phyloP scores from a whole-genome alignment of 495 filamentous ascomycete species.

The Hyaloscypha bicolor region DNA sequence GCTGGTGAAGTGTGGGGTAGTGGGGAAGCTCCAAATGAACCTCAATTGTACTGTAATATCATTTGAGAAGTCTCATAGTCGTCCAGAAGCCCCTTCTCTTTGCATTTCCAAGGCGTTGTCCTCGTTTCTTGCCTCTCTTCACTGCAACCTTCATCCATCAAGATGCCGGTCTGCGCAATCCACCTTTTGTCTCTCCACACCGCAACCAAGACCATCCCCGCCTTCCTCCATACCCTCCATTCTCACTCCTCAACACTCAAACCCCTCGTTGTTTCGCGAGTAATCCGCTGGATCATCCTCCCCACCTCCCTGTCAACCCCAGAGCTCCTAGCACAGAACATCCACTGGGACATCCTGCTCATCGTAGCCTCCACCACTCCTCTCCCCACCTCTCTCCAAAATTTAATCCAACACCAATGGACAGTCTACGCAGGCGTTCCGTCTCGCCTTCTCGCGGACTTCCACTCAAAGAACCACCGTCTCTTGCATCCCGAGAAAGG shows the following conservation, averaged over 20 bases:
- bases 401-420: slow-evolving; percentile 43
- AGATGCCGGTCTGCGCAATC: slow-evolving; percentile 51
- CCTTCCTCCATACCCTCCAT: slow-evolving; percentile 35
- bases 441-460: slow-evolving; percentile 49
- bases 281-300: slow-evolving; percentile 59
- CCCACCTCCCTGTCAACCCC: slow-evolving; percentile 50
- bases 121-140: too few relatives aligned
- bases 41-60: not conserved
- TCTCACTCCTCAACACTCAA: slow-evolving; percentile 28
- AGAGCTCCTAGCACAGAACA: slow-evolving; percentile 47
- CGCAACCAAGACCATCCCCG: slow-evolving; percentile 31
- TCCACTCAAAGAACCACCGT: slow-evolving; percentile 45
- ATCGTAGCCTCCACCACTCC: slow-evolving; percentile 44
- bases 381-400: slow-evolving; percentile 42
- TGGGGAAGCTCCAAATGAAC: not conserved
- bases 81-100: too few relatives aligned
- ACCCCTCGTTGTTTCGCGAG: slow-evolving; percentile 50
- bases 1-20: not conserved
- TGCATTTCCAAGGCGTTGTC: too few relatives aligned
- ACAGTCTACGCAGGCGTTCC: slow-evolving; percentile 58
- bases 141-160: not conserved
- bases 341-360: slow-evolving; percentile 60
- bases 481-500: slow-evolving; percentile 44
- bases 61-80: not conserved
- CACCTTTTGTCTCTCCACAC: slow-evolving; percentile 45